Evolutionary conservation across 805 yeast species (phyloP).

Genomic region (Lachancea dasiensis): DNA sequence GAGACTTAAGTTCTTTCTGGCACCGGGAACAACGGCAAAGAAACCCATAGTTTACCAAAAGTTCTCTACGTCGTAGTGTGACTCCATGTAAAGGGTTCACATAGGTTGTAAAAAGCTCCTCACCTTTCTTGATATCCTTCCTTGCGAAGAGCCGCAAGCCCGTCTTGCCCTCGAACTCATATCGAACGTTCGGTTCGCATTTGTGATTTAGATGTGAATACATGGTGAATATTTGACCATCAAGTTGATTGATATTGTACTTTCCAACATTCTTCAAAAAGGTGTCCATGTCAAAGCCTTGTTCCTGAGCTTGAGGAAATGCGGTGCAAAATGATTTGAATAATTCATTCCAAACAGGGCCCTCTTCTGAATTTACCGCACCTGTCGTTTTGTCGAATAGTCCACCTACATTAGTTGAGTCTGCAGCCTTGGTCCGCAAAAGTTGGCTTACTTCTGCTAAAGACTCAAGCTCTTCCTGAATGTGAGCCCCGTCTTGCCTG

Average conservation of each 20-base stretch:
- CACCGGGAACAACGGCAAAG: constrained; percentile 64
- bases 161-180: constrained; percentile 38
- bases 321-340: constrained; percentile 43
- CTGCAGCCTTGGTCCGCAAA: constrained; percentile 51
- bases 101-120: constrained; percentile 64
- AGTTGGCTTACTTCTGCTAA: constrained; percentile 70
- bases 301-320: constrained; percentile 33
- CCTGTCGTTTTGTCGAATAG: constrained; percentile 35
- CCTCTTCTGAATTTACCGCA: constrained; percentile 11
- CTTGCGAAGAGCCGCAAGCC: constrained; percentile 59
- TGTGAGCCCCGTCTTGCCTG: constrained; percentile 12
- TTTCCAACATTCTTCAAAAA: constrained; percentile 61
- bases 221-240: constrained; percentile 51
- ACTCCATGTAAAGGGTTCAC: constrained; percentile 61
- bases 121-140: constrained; percentile 52
- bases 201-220: constrained; percentile 73
- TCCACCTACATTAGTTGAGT: constrained; percentile 40
- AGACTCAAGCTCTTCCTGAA: constrained; percentile 45
- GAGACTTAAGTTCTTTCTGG: constrained; percentile 39
- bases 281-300: constrained; percentile 42
- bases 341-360: constrained; percentile 52
- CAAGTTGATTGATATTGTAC: constrained; percentile 67
- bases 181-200: constrained; percentile 67
- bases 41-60: constrained; percentile 78
- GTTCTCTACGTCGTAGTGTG: constrained; percentile 55